Evolutionary conservation across 768 basidiomycete genomes (phyloP).

Genomic region (Multifurca ochricompacta): DNA sequence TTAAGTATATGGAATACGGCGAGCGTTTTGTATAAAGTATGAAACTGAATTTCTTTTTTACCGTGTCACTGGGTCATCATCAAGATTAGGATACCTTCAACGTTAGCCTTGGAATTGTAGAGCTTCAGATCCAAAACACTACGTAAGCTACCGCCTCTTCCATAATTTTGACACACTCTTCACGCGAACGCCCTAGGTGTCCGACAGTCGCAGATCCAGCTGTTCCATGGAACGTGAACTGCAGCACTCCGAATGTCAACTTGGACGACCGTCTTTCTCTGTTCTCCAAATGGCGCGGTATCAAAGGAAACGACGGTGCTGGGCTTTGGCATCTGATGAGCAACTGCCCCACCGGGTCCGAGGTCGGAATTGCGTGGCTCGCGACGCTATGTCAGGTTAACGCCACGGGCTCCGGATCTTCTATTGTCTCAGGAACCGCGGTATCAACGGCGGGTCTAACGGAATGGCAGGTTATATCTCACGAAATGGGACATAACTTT

Average conservation of each 20-base stretch:
- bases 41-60: constrained; percentile 4
- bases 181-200: constrained; percentile 37
- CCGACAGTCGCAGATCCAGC: constrained; percentile 44
- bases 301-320: constrained; percentile 59
- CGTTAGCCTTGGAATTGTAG: constrained; percentile 74
- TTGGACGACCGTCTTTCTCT: constrained; percentile 67
- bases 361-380: constrained; percentile 86
- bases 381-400: constrained; percentile 62
- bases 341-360: constrained; percentile 70
- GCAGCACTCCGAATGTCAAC: constrained; percentile 37
- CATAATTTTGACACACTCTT: background rate
- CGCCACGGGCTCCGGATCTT: constrained; percentile 37
- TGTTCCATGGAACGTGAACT: constrained; percentile 71
- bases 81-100: constrained; percentile 59
- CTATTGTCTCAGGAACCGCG: constrained; percentile 68
- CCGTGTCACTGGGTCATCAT: background rate
- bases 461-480: constrained; percentile 79
- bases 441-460: constrained; percentile 70
- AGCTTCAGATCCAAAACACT: constrained; percentile 62
- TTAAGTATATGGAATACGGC: constrained; percentile 77
- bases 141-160: constrained; percentile 30
- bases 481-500: constrained; percentile 85
- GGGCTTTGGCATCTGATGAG: constrained; percentile 91
- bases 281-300: constrained; percentile 78
- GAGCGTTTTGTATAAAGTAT: constrained; percentile 60